Conservation (phyloP, 148 eudicot species). For the Limonium bicolor region DNA sequence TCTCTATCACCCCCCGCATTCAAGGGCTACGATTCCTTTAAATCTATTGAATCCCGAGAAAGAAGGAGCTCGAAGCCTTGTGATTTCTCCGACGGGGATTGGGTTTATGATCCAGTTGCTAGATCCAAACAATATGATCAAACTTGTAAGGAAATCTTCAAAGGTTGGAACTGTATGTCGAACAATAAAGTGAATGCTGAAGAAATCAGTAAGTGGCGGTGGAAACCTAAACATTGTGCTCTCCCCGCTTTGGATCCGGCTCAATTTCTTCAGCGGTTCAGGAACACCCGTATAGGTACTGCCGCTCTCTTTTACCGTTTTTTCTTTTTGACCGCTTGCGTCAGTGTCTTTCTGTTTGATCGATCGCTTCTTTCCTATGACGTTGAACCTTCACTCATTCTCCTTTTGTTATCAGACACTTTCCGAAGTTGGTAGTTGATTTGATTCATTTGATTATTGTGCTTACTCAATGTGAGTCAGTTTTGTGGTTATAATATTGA, state of each 20-base stretch:
- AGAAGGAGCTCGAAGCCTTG: conserved; percentile 11
- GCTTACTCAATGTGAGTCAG: no score
- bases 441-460: no score
- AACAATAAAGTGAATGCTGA: conserved; percentile 46
- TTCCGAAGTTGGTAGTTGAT: no score
- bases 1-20: conserved; percentile 10
- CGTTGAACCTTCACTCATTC: no score
- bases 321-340: no score
- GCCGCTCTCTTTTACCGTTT: conserved; percentile 1
- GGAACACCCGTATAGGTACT: conserved; percentile 63
- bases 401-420: no score
- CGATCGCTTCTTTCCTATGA: no score
- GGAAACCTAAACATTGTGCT: conserved; percentile 61
- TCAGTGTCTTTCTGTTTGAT: no score
- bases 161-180: conserved; percentile 83
- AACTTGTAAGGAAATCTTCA: conserved; percentile 77
- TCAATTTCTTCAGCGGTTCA: conserved; percentile 28
- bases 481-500: no score
- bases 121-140: conserved; percentile 39
- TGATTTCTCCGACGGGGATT: conserved; percentile 50
- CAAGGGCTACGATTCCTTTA: conserved; percentile 1
- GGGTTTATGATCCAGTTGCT: conserved; percentile 59
- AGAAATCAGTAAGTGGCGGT: conserved; percentile 57
- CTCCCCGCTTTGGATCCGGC: conserved; percentile 53
- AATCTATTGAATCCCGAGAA: neutral